Evolutionary conservation across 2,329 filamentous ascomycete genomes (phyloP).

Genomic region (Teratosphaeriaceae sp.): DNA sequence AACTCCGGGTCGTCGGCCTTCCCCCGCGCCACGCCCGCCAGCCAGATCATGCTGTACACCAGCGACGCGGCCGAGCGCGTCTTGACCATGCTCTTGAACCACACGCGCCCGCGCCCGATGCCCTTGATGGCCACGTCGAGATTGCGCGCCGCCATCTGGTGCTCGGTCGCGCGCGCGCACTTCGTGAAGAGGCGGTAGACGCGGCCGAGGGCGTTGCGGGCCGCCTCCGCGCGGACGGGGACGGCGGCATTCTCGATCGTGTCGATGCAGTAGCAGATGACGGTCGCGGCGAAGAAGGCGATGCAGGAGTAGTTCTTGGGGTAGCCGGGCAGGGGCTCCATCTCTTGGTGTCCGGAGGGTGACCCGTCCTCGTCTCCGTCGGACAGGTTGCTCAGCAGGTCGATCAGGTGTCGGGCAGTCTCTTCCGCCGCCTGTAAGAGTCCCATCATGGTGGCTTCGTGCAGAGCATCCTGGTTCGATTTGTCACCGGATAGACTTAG

Average conservation of each 20-base stretch:
- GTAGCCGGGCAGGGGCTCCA: conserved; percentile 1
- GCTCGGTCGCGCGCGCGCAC: background rate
- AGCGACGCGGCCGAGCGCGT: conserved; percentile 3
- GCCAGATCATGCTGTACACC: conserved; percentile 4
- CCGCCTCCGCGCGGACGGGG: background rate
- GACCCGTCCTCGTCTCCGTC: background rate
- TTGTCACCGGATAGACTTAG: background rate
- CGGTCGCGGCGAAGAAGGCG: conserved; percentile 1
- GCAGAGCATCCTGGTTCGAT: background rate
- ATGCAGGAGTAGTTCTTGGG: conserved; percentile 1
- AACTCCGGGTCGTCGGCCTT: background rate
- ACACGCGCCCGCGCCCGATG: background rate
- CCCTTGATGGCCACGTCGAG: conserved; percentile 1
- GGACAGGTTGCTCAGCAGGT: conserved; percentile 4
- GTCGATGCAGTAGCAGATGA: conserved; percentile 6
- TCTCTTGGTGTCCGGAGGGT: background rate
- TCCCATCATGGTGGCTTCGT: background rate
- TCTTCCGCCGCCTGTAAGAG: background rate
- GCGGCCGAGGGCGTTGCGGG: conserved; percentile 1
- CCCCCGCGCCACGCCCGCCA: background rate
- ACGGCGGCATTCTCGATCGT: background rate
- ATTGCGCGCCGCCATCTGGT: background rate
- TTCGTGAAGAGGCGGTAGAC: conserved; percentile 4
- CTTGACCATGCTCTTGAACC: background rate
- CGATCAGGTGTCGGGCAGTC: background rate